phyloP scores from a whole-genome alignment of 179 eudicot species.

The Heliamphora pulchella region DNA sequence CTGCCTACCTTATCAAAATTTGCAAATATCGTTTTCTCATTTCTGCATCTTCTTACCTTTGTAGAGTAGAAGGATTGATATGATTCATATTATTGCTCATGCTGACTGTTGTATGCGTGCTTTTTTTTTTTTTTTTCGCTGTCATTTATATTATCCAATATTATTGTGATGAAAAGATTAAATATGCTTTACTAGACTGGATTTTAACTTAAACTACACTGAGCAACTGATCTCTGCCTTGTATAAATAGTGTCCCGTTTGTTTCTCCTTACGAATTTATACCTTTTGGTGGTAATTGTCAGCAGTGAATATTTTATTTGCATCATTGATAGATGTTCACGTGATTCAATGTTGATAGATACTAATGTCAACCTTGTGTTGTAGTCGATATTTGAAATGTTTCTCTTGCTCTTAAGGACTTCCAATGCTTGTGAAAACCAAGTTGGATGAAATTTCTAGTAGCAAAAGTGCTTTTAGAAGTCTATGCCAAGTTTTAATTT shows the following conservation, averaged over 20 bases:
- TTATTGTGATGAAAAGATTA: background rate
- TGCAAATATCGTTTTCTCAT: no score
- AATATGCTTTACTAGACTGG: no score
- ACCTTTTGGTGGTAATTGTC: background rate
- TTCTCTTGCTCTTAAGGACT: background rate
- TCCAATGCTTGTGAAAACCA: slow-evolving; percentile 11
- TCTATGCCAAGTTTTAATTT: background rate
- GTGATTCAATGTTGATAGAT: background rate
- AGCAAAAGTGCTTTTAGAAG: background rate
- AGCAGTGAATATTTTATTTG: background rate
- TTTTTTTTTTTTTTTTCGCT: background rate
- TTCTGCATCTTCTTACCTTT: background rate
- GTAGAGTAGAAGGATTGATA: background rate
- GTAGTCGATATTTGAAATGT: background rate
- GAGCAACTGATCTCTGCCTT: background rate
- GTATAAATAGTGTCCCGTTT: background rate
- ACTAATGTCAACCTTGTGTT: background rate
- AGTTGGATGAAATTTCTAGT: slow-evolving; percentile 1
- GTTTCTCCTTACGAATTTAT: background rate
- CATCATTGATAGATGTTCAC: no score
- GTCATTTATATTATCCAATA: background rate
- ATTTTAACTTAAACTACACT: background rate
- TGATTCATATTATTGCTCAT: background rate
- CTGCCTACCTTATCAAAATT: no score
- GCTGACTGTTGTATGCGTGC: background rate